phyloP scores from a whole-genome alignment of 225 moss, liverwort and hornwort genomes.

The Bryoerythrophyllum caledonicum region DNA sequence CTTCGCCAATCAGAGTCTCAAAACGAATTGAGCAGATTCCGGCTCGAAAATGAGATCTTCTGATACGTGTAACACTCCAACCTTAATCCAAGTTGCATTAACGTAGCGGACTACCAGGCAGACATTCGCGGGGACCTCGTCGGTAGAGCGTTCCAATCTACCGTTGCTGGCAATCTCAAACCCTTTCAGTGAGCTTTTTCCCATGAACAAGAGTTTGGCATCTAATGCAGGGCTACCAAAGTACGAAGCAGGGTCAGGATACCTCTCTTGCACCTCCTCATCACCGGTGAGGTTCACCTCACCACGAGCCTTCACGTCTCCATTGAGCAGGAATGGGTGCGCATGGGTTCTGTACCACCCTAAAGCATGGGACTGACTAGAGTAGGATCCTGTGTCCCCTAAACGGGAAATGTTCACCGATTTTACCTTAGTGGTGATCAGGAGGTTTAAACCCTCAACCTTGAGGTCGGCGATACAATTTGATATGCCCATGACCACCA shows the following conservation, averaged over 20 bases:
- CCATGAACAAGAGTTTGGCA: background rate
- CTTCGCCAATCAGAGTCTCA: slow-evolving; percentile 21
- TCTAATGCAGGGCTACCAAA: too few relatives aligned
- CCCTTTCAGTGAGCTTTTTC: background rate
- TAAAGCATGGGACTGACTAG: background rate
- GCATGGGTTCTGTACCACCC: background rate
- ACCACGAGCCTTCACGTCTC: background rate
- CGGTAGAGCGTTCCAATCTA: background rate
- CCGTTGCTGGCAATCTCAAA: background rate
- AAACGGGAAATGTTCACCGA: slow-evolving; percentile 3
- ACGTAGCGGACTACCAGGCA: slow-evolving; percentile 6
- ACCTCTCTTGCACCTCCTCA: too few relatives aligned
- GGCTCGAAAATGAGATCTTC: slow-evolving; percentile 2
- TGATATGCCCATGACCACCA: background rate
- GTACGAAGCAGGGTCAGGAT: too few relatives aligned
- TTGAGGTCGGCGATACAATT: background rate
- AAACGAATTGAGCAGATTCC: background rate
- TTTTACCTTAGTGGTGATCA: slow-evolving; percentile 15
- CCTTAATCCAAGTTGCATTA: slow-evolving; percentile 6
- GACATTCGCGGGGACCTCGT: slow-evolving; percentile 12
- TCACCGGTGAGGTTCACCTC: background rate
- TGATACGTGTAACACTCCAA: slow-evolving; percentile 5
- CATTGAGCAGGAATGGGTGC: background rate
- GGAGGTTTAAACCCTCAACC: background rate
- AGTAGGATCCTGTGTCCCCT: background rate